phyloP scores from a whole-genome alignment of 306 rosid species.

The Aeschynomene evenia region DNA sequence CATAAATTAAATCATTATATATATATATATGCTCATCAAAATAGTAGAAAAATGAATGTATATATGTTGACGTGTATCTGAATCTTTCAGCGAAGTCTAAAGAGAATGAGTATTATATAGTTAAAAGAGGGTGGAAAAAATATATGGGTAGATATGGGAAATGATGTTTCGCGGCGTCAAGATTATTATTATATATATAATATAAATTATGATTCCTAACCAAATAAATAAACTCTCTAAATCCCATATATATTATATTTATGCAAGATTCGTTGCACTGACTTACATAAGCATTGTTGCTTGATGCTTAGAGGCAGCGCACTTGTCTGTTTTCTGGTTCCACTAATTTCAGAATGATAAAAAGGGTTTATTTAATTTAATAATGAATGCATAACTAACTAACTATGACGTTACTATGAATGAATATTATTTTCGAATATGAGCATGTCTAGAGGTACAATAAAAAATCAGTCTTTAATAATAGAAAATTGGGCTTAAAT shows the following conservation, averaged over 20 bases:
- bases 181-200: constrained; percentile 35
- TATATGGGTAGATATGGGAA: constrained; percentile 27
- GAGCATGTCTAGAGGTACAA: too few relatives aligned
- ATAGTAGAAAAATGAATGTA: background rate
- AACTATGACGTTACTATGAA: too few relatives aligned
- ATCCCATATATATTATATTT: constrained; percentile 26
- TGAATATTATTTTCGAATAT: too few relatives aligned
- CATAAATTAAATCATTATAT: too few relatives aligned
- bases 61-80: background rate
- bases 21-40: background rate
- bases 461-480: too few relatives aligned
- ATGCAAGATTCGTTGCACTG: constrained; percentile 30
- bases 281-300: constrained; percentile 21
- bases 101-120: background rate
- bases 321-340: constrained; percentile 24
- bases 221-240: background rate
- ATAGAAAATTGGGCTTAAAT: too few relatives aligned
- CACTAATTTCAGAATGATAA: constrained; percentile 23
- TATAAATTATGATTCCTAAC: constrained; percentile 33
- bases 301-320: constrained; percentile 27
- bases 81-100: constrained; percentile 16
- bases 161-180: constrained; percentile 36
- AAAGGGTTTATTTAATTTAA: constrained; percentile 19
- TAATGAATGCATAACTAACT: too few relatives aligned
- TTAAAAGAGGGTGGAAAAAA: background rate